Base-by-base conservation (phyloP, 2,329 filamentous ascomycete species). In the Penicillium italicum region DNA sequence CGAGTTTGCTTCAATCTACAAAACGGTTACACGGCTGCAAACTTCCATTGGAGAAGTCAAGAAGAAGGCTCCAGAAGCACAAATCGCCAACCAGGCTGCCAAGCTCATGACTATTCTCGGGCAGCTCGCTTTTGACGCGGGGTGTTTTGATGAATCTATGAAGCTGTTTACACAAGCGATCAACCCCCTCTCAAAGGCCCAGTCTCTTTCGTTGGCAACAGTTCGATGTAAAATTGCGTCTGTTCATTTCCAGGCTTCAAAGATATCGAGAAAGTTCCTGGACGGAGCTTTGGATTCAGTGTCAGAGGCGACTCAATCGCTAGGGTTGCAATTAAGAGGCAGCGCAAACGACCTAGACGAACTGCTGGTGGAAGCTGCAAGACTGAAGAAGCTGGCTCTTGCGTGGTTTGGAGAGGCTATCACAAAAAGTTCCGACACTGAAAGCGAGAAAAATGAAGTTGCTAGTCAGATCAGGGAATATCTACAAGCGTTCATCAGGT, bases 301-400 rank as follows among this genome's bases (percentile, higher is more conserved):
- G 6, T 60, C 64, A 22, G 69, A 74, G 48, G 74, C 74, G 2
- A 71, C 69, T 4, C 58, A 61, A 26, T 64, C 69, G 11, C 58
- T 78, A 33, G 70, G 67, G 16, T 61, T 73, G 30, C 69, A 72
- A 26, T 55, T 77, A 10, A 73, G 72, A 56, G 76, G 76, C 4
- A 76, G 67, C 28, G 55, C 69, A 10, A 65, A 60, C 38, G 76
- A 77, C 33, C 57, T 78, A n/a, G 76, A 78, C 55, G 75, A 77
- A 33, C 62, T 78, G 5, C 61, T 78, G 14, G 65, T 77, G 41
- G 74, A 76, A 59, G 66, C 75, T 24, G 73, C 74, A 4, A 74
- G 70, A 56, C 62, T 78, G 33, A 77, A 77, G 55, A 78, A 77
- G 54, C 48, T 70, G 28, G 63, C 74, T 4, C 74, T 77, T 66